phyloP scores from a whole-genome alignment of 2,329 filamentous ascomycete species.

The Thielaviopsis musarum region DNA sequence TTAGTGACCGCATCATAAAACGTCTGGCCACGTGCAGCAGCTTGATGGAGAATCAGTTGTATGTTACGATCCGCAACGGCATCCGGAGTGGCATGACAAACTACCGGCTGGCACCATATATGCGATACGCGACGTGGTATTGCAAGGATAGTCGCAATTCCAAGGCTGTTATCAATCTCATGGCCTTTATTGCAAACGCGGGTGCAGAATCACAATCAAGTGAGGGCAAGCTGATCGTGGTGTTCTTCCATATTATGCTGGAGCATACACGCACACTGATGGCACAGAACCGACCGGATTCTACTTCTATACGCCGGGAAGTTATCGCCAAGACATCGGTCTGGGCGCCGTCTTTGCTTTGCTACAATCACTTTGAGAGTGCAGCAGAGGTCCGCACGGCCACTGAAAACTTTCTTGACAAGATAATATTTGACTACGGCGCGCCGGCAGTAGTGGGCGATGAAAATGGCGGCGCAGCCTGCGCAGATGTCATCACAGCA shows the following conservation, averaged over 20 bases:
- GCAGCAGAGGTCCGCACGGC: conserved; percentile 21
- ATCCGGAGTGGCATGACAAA: conserved; percentile 34
- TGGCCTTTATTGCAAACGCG: conserved; percentile 27
- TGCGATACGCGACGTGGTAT: conserved; percentile 40
- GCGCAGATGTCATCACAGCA: conserved; percentile 19
- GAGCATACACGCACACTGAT: background rate
- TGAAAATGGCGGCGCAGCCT: conserved; percentile 18
- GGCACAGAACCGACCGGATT: background rate
- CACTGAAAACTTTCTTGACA: conserved; percentile 27
- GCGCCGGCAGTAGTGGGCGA: conserved; percentile 17
- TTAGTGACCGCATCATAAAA: conserved; percentile 38
- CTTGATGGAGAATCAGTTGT: conserved; percentile 34
- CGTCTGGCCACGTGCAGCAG: conserved; percentile 37
- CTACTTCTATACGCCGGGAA: background rate
- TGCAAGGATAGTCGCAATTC: conserved; percentile 25
- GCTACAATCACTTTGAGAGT: conserved; percentile 19
- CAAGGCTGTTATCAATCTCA: conserved; percentile 22
- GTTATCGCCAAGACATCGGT: conserved; percentile 17
- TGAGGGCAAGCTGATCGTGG: conserved; percentile 33
- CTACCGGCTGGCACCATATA: conserved; percentile 33
- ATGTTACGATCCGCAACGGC: conserved; percentile 33
- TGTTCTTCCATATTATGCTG: conserved; percentile 22
- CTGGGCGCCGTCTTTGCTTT: conserved; percentile 37
- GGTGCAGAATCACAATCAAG: conserved; percentile 27
- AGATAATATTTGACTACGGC: conserved; percentile 25